Conservation (phyloP, 305 asterid genomes). For the Stenogyne calaminthoides region DNA sequence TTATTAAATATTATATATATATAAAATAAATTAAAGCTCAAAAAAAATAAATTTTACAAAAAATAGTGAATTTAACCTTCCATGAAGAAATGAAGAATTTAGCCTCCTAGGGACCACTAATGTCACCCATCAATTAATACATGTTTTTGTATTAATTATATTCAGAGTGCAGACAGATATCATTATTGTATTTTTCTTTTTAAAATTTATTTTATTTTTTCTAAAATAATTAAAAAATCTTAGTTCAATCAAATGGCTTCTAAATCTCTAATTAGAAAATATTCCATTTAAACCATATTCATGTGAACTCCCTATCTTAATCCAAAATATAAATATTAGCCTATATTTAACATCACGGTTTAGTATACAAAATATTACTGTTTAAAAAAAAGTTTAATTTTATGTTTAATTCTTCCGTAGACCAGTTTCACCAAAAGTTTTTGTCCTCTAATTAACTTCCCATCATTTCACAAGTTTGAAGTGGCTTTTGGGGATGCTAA, state of each 20-base stretch:
- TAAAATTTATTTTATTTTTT: background rate
- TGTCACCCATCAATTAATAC: conserved; percentile 49
- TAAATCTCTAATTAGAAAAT: background rate
- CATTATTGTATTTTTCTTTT: conserved; percentile 24
- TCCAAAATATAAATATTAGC: too few species aligned
- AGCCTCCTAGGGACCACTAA: conserved; percentile 32
- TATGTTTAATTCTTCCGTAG: too few species aligned
- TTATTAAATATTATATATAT: too few species aligned
- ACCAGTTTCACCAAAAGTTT: too few species aligned
- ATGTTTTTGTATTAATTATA: conserved; percentile 42
- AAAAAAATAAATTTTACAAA: too few species aligned
- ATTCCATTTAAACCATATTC: too few species aligned
- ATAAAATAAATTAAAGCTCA: too few species aligned
- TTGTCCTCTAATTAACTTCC: background rate
- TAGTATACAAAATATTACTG: too few species aligned
- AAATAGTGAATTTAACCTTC: conserved; percentile 19
- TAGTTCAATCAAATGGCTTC: conserved; percentile 14
- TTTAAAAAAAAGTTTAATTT: too few species aligned
- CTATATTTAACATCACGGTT: too few species aligned
- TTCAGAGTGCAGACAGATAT: conserved; percentile 35
- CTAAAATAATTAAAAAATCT: background rate
- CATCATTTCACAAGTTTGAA: conserved; percentile 27
- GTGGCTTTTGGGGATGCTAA: conserved; percentile 12
- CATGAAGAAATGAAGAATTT: conserved; percentile 31
- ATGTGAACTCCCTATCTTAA: too few species aligned